Base-by-base conservation (phyloP, 768 basidiomycete genomes). In the Trametes maxima region DNA sequence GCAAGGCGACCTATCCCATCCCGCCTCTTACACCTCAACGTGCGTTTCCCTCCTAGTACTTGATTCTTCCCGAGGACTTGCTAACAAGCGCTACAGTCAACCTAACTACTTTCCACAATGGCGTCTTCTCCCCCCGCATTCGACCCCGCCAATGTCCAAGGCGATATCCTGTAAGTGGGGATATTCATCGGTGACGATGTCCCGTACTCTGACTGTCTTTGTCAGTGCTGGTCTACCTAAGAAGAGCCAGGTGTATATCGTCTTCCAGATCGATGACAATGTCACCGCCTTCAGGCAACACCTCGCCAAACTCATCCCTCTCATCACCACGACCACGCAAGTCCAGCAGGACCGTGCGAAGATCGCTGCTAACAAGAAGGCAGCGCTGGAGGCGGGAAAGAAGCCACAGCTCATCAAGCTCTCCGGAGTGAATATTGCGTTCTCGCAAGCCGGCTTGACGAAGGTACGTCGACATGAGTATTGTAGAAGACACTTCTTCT, bases 181-280 rank as follows among this genome's bases (percentile, higher is more conserved):
- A 42, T 28, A 11, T 11, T 48, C 33, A 3, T 35, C 17, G 35
- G 16, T 24, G n/a, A 19, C 33, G 11, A 2, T 16, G 36, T 50
- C 17, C 24, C 1, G 2, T 17, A 25, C 3, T 35, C 28, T 46
- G 19, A 48, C 35, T 13, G 17, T 22, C 37, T 2, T 37, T 14
- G 44, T 21, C 57, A 85, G 84, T 65, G 75, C 77, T 40, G 85
- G 84, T 17, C 77, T 85, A 42, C 81, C 79, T 7, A 86, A 86
- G 78, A 81, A 79, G 72, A 77, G 75, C 6, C 78, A 85, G 62
- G 70, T 73, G 10, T 83, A 80, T 67, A 73, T 78, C 59, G 83
- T 86, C 72, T 85, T 85, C 77, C 70, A 78, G 54, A 79, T 86
- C 66, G 70, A 70, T 46, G 69, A 71, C 50, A 62, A 86, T 66